Evolutionary conservation across 805 yeast species (phyloP), one percentile per base, ranked within the genome.

Genomic region (Candida silvicultrix): DNA sequence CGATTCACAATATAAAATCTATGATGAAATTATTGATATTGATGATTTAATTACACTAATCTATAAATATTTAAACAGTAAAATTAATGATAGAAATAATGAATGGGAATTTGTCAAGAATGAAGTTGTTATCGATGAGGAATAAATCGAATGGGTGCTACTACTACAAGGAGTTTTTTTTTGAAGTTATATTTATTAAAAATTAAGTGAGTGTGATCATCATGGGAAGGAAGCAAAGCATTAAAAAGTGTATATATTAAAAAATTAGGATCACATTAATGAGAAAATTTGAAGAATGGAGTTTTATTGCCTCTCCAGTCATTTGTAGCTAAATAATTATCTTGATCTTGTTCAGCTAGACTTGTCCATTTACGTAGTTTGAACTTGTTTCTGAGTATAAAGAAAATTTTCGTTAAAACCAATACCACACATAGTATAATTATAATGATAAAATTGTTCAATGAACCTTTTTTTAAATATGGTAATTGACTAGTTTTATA

Each of bases 81-180:
- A 48, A 35, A 49, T 54, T 34, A 40, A 39, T 36, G 41, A 44
- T 25, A 56, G 51, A 47, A 52, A 55, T 29, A 49, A 49, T 37
- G 62, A 59, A 29, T 59, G 63, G 63, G 59, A 57, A 37, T 47
- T 59, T 12, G 58, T 58, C 16, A 50, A 52, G 37, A 43, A 46
- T 31, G 49, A 52, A 29, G 48, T 44, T 41, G 34, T 53, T 29
- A 18, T 18, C 11, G 37, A 34, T 34, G 37, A 34, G 11, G 37
- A 34, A 18, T 34, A 15, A 34, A 21, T 5, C 31, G 5, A 23
- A 23, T n/a, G n/a, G n/a, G n/a, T n/a, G n/a, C n/a, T n/a, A n/a
- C n/a, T n/a, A n/a, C n/a, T n/a, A n/a, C n/a, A n/a, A n/a, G n/a
- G n/a, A n/a, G n/a, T n/a, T n/a, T n/a, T n/a, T n/a, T n/a, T n/a